Evolutionary conservation across 495 filamentous ascomycete species (phyloP), one percentile per base, ranked within the genome.

Genomic region (Trichoderma orchidacearum): DNA sequence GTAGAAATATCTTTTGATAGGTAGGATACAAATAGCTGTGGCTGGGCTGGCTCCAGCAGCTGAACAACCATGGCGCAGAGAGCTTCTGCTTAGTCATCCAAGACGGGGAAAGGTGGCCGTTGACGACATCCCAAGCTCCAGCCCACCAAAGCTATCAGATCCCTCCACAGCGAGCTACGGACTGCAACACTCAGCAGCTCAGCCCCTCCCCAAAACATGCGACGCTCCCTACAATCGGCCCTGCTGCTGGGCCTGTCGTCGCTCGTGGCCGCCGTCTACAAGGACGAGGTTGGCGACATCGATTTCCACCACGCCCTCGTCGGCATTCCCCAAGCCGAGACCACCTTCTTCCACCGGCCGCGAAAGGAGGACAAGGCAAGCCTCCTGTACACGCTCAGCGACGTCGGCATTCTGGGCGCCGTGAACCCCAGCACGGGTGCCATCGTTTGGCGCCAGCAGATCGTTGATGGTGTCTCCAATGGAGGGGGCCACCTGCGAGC

Each of bases 301-400:
- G 93, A 99, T 72, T 97, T 87, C 76, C 94, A 97, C 71, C 83
- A 92, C 72, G 81, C 86, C 54, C 83, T 97, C 35, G 73, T 97
- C 62, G 93, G 93, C 60, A 67, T 85, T 17, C 90, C 94, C 57
- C 83, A 85, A 62, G 72, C 79, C 67, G 79, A 86, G 41, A 87
- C 89, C 34, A 95, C 90, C 53, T 96, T 99, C 78, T 96, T 97
- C 80, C 90, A 96, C 71, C 83, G 83, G 58, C 94, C 93, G 12
- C 79, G 83, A 56, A 70, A 81, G 17, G 76, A 84, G 55, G 91
- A 90, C 18, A 89, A 86, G 68, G 92, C 92, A 17, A 91, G 87
- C 28, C 75, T 97, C 29, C 77, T 99, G 30, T 99, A 96, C 66
- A 95, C 94, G 0, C 73, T 97, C 13, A 90, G 87, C 56, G 84